Base-by-base conservation (phyloP, 495 filamentous ascomycete genomes). In the Aspergillus indologenus region DNA sequence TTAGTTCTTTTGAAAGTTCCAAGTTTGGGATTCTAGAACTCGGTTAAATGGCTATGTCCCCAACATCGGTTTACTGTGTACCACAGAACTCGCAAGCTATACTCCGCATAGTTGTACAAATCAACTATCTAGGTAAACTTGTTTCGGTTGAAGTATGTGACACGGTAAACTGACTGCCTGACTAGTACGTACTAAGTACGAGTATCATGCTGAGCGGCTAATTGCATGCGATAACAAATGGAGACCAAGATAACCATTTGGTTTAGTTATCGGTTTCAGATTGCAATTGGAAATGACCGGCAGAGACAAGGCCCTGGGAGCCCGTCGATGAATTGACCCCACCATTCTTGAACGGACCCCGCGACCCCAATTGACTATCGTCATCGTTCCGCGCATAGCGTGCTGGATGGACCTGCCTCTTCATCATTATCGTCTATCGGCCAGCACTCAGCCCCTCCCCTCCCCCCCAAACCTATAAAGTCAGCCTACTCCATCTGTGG, bases 361-460 rank as follows among this genome's bases (percentile, higher is more conserved):
- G 66, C 65, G 12, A 40, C 12, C 34, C 34, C 26, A 9, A 29
- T 9, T 29, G 34, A 40, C 48, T 47, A 47, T 60, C 61, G 54
- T 57, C 58, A 67, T 61, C 59, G 57, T 53, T 26, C 52, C 51
- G 24, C 50, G 9, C 44, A 45, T 45, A 31, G 56, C 55, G 34
- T 56, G 43, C 60, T 61, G 65, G 65, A 68, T 75, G 74, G 74
- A 77, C 74, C 74, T 77, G 69, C 74, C 67, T 67, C n/a, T n/a
- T n/a, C 58, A 8, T 40, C 34, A 40, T 40, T 2, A 40, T 15
- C 2, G 34, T 40, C 12, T 40, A 40, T 40, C 34, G 34, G 34
- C 34, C 12, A 40, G 34, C 34, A 6, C 34, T 40, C 34, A 40
- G 34, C 34, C 34, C 34, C 26, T 4, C 9, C 26, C 26, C 26